Evolutionary conservation across 2,329 filamentous ascomycete genomes (phyloP), one percentile per base, ranked within the genome.

Genomic region (Monilinia fructigena): DNA sequence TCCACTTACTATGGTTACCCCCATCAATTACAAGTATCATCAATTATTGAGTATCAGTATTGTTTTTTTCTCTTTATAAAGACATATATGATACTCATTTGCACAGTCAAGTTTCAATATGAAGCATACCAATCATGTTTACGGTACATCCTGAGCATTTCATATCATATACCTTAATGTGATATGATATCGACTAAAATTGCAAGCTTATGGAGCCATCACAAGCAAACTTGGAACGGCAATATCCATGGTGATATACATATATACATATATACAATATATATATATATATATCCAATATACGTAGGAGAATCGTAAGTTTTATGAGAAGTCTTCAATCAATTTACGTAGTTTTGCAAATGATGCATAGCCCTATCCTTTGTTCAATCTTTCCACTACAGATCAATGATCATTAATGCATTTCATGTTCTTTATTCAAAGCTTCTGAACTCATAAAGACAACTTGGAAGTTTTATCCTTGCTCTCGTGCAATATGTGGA

Each of bases 311-410:
- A 38, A 50, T 60, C 28, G 45, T 50, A 60, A 26, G 58, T 38
- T 38, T 38, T 50, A 26, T 18, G 28, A 50, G 58, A 52, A 61
- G n/a, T 61, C 58, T 61, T 61, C 45, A 20, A 61, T 38, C 47
- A 38, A 26, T 26, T n/a, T 20, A 50, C 2, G 47, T 11, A 38
- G 18, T 3, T 26, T 16, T 60, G 14, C 26, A 20, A n/a, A 40
- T 35, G 14, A 60, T 60, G 7, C 16, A 38, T 20, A 3, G 23
- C 20, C 16, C n/a, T 18, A 50, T 60, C 10, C 58, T 60, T 60
- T 60, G 45, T 50, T 38, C 14, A 35, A 38, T 38, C 12, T 61
- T 50, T 45, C 50, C 58, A 50, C 45, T 26, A 20, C 12, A 18
- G 20, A 8, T 61, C 45, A 26, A 50, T 8, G 20, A 8, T 60